Conservation (phyloP, 2,329 filamentous ascomycete species). For the Phyllosticta capitalensis region DNA sequence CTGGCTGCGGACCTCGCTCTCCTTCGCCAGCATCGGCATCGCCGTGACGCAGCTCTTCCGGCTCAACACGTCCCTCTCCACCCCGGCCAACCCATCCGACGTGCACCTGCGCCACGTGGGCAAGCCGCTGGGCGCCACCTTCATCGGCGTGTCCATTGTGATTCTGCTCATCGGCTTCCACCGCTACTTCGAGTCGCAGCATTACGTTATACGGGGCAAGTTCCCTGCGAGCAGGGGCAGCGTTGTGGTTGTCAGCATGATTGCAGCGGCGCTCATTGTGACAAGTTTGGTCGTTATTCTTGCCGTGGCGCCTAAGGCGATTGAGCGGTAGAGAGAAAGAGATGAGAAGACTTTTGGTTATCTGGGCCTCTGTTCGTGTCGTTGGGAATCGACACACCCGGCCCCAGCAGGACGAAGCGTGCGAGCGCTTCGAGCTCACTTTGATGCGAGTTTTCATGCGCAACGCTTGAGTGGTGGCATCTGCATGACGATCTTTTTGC, state of each 20-base stretch:
- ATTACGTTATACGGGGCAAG: constrained; percentile 71
- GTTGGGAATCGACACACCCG: too few species aligned
- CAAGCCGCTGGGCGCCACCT: constrained; percentile 66
- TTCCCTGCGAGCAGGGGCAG: constrained; percentile 71
- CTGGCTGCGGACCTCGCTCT: constrained; percentile 73
- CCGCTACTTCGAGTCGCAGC: constrained; percentile 67
- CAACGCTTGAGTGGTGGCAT: too few species aligned
- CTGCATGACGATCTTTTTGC: too few species aligned
- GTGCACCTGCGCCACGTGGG: constrained; percentile 51
- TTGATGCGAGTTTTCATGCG: too few species aligned
- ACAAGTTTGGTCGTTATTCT: constrained; percentile 51
- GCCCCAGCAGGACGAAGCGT: too few species aligned
- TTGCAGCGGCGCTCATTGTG: constrained; percentile 52
- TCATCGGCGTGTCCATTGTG: constrained; percentile 65
- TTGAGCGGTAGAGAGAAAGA: constrained; percentile 25
- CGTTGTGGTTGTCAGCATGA: constrained; percentile 57
- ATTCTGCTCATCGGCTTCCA: constrained; percentile 69
- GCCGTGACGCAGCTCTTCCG: constrained; percentile 79
- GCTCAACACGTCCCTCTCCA: constrained; percentile 56
- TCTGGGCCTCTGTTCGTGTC: too few species aligned
- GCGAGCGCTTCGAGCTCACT: too few species aligned
- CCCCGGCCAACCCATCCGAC: constrained; percentile 12
- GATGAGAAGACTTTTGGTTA: background rate
- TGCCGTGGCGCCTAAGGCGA: constrained; percentile 40
- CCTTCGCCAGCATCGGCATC: constrained; percentile 74